These are phyloP conservation scores for Oxyria digyna DNA, from an alignment of 148 eudicot species.

Conservation along the genomic window DNA sequence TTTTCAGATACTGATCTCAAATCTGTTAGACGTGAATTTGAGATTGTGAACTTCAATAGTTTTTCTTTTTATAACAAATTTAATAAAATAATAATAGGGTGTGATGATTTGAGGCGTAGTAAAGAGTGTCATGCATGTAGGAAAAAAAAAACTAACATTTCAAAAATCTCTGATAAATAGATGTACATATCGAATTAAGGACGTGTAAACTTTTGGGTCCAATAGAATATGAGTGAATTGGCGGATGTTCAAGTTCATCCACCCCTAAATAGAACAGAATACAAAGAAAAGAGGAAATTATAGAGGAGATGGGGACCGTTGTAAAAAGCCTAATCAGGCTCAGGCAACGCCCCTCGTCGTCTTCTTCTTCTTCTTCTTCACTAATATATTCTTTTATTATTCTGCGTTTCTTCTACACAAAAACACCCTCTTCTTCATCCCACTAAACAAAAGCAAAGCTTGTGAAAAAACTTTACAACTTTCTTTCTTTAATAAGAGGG, in stretches of 20 bases:
- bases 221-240: background rate
- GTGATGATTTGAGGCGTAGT: too few species aligned
- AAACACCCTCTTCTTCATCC: background rate
- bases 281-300: background rate
- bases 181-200: background rate
- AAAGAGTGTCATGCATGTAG: too few species aligned
- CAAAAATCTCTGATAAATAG: too few species aligned
- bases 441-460: background rate
- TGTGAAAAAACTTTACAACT: background rate
- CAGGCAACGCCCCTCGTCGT: too few species aligned
- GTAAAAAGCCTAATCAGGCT: background rate
- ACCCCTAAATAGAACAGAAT: background rate
- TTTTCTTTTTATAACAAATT: too few species aligned
- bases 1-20: too few species aligned
- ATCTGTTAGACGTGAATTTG: too few species aligned
- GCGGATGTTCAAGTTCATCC: too few species aligned
- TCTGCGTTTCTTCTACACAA: slow-evolving; percentile 8
- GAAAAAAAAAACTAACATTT: too few species aligned
- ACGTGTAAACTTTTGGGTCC: background rate
- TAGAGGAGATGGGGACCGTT: background rate
- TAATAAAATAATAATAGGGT: too few species aligned
- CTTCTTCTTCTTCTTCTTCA: too few species aligned
- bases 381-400: slow-evolving; percentile 3
- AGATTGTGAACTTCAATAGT: too few species aligned
- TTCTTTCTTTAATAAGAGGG: background rate